These are phyloP conservation scores for Dictyostelium firmibasis DNA, from an alignment of 78 protist genomes.

Conservation along the genomic window DNA sequence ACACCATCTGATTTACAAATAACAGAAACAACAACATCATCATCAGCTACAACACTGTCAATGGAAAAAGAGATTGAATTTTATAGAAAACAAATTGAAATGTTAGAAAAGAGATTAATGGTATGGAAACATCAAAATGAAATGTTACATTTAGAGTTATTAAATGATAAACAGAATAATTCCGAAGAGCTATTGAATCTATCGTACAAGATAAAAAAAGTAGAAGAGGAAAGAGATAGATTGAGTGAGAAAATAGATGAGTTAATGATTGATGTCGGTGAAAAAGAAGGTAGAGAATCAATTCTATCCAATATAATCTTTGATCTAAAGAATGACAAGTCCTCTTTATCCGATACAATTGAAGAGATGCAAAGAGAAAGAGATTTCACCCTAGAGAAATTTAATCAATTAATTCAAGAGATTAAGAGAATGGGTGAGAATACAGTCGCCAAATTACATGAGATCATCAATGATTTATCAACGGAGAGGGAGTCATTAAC, in stretches of 20 bases:
- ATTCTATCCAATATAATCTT: not conserved
- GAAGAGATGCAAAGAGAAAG: constrained; percentile 23
- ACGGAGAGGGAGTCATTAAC: constrained; percentile 28
- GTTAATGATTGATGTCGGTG: constrained; percentile 9
- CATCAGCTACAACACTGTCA: not conserved
- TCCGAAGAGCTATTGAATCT: constrained; percentile 22
- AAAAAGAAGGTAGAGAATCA: constrained; percentile 15
- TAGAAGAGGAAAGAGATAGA: constrained; percentile 46
- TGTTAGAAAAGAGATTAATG: constrained; percentile 36
- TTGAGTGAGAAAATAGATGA: constrained; percentile 8
- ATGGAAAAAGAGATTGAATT: constrained; percentile 46
- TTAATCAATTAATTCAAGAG: constrained; percentile 17
- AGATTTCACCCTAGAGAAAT: not conserved
- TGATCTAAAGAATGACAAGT: constrained; percentile 19
- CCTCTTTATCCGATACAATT: not conserved
- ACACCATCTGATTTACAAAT: not conserved
- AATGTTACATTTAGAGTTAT: constrained; percentile 50
- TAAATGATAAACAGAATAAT: constrained; percentile 48
- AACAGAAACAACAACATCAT: not conserved
- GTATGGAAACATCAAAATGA: constrained; percentile 74
- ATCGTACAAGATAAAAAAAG: constrained; percentile 18
- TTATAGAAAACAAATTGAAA: constrained; percentile 39
- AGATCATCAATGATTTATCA: constrained; percentile 15
- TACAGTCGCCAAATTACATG: not conserved
- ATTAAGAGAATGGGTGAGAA: constrained; percentile 30